phyloP scores from a whole-genome alignment of 2,329 filamentous ascomycete species.

The Leptographium wingfieldii region DNA sequence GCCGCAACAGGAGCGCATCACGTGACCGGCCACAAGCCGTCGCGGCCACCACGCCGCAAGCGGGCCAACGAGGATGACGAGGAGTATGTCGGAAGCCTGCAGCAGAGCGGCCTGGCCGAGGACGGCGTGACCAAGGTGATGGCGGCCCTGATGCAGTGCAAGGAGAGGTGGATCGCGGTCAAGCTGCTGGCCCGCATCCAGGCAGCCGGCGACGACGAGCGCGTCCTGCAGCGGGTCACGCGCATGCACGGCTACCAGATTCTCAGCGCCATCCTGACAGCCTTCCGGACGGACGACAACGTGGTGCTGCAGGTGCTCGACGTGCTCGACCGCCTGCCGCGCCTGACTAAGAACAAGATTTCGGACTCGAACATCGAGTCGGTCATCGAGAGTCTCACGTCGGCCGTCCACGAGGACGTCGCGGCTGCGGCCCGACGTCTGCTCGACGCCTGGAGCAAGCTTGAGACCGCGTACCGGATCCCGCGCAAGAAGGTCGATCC shows the following conservation, averaged over 20 bases:
- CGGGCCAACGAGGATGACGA: conserved; percentile 84
- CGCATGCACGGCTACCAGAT: conserved; percentile 97
- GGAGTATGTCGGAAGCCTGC: conserved; percentile 84
- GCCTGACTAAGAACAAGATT: conserved; percentile 93
- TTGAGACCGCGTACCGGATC: conserved; percentile 87
- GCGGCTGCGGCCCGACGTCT: conserved; percentile 57
- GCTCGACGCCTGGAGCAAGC: conserved; percentile 73
- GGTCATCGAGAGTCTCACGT: conserved; percentile 56
- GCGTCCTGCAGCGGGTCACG: conserved; percentile 76
- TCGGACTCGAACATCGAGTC: conserved; percentile 89
- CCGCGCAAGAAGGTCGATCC: conserved; percentile 77
- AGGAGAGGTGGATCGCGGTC: conserved; percentile 98
- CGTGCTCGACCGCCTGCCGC: conserved; percentile 77
- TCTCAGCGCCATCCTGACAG: conserved; percentile 71
- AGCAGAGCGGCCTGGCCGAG: conserved; percentile 67
- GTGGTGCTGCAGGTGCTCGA: conserved; percentile 81
- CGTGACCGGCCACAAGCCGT: conserved; percentile 57
- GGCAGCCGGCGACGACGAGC: conserved; percentile 64
- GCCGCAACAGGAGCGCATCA: too few relatives aligned
- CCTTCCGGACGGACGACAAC: conserved; percentile 82
- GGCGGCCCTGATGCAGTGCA: conserved; percentile 92
- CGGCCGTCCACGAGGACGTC: conserved; percentile 62
- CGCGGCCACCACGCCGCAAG: conserved; percentile 57
- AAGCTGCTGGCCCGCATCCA: conserved; percentile 87
- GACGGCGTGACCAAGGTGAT: conserved; percentile 86